A percentile compares a stretch with the other conserved stretches of the same genome.
These are phyloP conservation scores for Ganoderma meredithae DNA, from an alignment of 1,284 basidiomycete genomes.

Conservation along the genomic window DNA sequence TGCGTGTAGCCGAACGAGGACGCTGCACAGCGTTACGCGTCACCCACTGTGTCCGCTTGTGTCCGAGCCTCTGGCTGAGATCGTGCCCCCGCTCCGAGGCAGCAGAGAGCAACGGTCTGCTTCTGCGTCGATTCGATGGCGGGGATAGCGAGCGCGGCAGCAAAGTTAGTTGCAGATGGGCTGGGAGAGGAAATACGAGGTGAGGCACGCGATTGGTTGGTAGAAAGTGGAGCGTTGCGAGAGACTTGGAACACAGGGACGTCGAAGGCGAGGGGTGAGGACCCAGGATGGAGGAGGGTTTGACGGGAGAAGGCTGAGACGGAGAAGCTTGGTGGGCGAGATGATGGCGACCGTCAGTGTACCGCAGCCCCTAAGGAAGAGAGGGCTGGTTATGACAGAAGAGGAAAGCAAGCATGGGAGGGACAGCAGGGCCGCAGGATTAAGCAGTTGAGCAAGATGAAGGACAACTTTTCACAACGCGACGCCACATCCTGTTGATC, in stretches of 20 bases:
- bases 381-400: not conserved
- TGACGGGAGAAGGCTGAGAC: not conserved
- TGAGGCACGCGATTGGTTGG: not conserved
- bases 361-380: not conserved
- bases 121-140: constrained; percentile 1
- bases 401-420: not conserved
- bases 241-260: constrained; percentile 2
- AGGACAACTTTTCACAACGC: not conserved
- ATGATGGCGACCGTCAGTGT: not conserved
- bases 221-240: not conserved
- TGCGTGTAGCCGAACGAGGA: constrained; percentile 9
- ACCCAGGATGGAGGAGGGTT: not conserved
- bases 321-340: not conserved
- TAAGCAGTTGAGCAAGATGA: constrained; percentile 1
- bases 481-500: not conserved
- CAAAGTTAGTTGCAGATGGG: not conserved
- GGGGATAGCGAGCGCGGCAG: constrained; percentile 2
- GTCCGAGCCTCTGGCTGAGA: not conserved
- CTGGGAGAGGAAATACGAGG: not conserved
- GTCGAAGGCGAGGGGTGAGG: not conserved
- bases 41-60: not conserved
- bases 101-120: not conserved
- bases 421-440: constrained; percentile 8
- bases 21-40: constrained; percentile 8
- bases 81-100: not conserved